A percentile compares a stretch with the other conserved stretches of the same genome.
These are phyloP conservation scores for Corniculantispora saksenae DNA, from an alignment of 2,329 filamentous ascomycete species.

Conservation along the genomic window DNA sequence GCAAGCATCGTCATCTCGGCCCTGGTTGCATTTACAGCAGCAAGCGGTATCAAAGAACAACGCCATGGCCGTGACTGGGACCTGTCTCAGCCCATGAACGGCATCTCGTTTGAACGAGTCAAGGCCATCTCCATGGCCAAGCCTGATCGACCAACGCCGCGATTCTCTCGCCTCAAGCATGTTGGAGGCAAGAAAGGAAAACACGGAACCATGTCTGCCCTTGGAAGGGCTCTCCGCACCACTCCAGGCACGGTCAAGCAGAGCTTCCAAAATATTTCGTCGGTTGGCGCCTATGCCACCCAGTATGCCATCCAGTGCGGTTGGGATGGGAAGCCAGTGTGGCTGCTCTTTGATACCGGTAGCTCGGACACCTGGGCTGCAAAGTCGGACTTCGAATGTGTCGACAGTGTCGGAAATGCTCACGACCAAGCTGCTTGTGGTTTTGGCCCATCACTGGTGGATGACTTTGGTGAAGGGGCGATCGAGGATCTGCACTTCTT, in stretches of 20 bases:
- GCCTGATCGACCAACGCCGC: conserved; percentile 31
- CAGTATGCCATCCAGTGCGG: conserved; percentile 44
- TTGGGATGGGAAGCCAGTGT: conserved; percentile 41
- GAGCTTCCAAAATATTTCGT: conserved; percentile 40
- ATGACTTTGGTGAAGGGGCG: conserved; percentile 41
- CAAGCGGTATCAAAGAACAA: conserved; percentile 8
- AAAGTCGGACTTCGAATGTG: conserved; percentile 43
- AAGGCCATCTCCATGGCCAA: conserved; percentile 30
- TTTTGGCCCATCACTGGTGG: conserved; percentile 42
- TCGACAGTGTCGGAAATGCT: conserved; percentile 35
- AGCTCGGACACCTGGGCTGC: conserved; percentile 55
- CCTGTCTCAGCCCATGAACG: conserved; percentile 38
- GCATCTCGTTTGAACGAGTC: conserved; percentile 38
- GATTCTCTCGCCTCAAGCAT: conserved; percentile 36
- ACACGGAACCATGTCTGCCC: conserved; percentile 33
- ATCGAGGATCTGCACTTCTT: conserved; percentile 47
- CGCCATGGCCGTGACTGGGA: conserved; percentile 30
- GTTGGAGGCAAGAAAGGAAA: conserved; percentile 28
- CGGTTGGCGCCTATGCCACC: conserved; percentile 40
- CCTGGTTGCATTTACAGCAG: not conserved
- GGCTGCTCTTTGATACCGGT: conserved; percentile 51
- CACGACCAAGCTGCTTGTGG: conserved; percentile 37
- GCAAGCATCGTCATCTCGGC: conserved; percentile 7
- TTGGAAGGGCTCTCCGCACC: conserved; percentile 27
- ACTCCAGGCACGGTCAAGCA: conserved; percentile 24